Conservation (phyloP, 805 yeast species). For the Candida krabiensis region DNA sequence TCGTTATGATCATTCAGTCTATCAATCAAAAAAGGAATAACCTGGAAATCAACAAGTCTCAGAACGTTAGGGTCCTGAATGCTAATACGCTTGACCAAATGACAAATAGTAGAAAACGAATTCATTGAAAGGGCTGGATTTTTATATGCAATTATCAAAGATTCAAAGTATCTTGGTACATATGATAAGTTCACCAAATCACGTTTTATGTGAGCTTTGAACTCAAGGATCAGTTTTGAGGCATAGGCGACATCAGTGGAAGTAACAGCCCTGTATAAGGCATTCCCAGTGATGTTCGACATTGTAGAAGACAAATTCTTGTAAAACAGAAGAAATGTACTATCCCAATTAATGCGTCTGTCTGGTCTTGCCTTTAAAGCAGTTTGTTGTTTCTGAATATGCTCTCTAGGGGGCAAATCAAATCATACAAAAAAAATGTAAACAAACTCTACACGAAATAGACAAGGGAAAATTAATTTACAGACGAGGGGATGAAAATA, state of each 20-base stretch:
- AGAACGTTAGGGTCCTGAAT: slow-evolving; percentile 53
- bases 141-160: slow-evolving; percentile 46
- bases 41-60: slow-evolving; percentile 40
- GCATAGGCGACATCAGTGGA: slow-evolving; percentile 19
- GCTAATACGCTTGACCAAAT: slow-evolving; percentile 55
- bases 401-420: too few species aligned
- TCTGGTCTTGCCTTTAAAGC: too few species aligned
- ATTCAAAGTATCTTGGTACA: slow-evolving; percentile 51
- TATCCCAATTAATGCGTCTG: too few species aligned
- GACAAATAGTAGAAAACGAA: slow-evolving; percentile 54
- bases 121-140: slow-evolving; percentile 39
- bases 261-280: slow-evolving; percentile 25
- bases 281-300: slow-evolving; percentile 25
- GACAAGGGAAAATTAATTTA: too few species aligned
- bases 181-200: slow-evolving; percentile 51
- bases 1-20: slow-evolving; percentile 43
- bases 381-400: too few species aligned
- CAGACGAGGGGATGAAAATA: too few species aligned
- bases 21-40: slow-evolving; percentile 52
- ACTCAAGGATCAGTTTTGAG: slow-evolving; percentile 30
- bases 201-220: slow-evolving; percentile 55
- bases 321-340: too few species aligned
- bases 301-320: slow-evolving; percentile 6
- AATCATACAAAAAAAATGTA: too few species aligned
- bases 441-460: too few species aligned